Conservation (phyloP, 2,329 filamentous ascomycete genomes). For the Juglanconis juglandina region DNA sequence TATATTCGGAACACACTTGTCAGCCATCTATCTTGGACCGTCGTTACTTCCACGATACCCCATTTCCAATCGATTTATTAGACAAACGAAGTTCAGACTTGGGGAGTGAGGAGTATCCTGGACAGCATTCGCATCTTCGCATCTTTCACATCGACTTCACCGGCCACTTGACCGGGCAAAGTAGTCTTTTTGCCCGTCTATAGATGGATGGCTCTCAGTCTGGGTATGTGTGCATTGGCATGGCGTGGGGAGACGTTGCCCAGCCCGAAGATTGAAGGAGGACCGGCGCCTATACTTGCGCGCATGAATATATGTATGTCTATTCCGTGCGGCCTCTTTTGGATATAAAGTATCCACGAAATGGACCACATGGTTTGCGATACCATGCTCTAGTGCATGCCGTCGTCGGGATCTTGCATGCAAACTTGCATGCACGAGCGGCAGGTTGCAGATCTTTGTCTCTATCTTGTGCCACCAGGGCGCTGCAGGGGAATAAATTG, state of each 20-base stretch:
- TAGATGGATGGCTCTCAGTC: not conserved
- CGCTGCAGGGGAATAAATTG: not conserved
- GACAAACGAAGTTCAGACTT: not conserved
- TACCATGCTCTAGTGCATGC: not conserved
- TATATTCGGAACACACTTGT: slow-evolving; percentile 18
- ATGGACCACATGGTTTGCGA: not conserved
- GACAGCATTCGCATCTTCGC: not conserved
- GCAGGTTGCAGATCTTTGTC: not conserved
- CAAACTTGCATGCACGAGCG: not conserved
- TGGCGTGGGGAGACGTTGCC: no score
- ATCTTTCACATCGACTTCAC: no score
- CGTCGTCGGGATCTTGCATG: not conserved
- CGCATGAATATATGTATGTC: not conserved
- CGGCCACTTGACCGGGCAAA: slow-evolving; percentile 3
- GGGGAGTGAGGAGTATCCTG: not conserved
- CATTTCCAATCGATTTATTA: not conserved
- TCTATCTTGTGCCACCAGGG: not conserved
- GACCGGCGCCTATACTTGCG: not conserved
- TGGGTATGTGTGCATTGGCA: no score
- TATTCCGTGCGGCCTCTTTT: not conserved
- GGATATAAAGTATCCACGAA: not conserved
- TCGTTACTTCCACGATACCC: not conserved
- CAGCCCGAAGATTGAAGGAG: not conserved
- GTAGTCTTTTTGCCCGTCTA: not conserved
- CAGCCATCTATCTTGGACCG: not conserved